Evolutionary conservation across 1,284 basidiomycete genomes (phyloP).

Genomic region (Austropuccinia psidii): DNA sequence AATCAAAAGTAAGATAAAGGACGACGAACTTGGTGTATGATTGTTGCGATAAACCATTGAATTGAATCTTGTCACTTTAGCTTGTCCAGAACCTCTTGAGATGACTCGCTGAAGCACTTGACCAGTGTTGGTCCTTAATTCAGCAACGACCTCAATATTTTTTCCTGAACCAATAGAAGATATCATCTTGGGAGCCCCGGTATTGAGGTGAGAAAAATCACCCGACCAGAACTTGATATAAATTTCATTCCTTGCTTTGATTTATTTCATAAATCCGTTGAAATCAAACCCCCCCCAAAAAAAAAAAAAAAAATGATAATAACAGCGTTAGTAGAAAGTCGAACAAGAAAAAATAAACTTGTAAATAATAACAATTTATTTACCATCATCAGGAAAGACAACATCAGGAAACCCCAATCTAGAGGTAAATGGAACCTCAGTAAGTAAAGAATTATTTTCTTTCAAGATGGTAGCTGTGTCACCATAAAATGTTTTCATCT

Average conservation of each 20-base stretch:
- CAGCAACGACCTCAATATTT: conserved; percentile 82
- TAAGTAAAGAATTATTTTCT: conserved; percentile 79
- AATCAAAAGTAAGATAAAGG: neutral
- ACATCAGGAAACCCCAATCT: conserved; percentile 96
- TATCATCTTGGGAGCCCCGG: conserved; percentile 36
- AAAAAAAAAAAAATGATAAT: neutral
- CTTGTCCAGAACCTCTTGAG: conserved; percentile 76
- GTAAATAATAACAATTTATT: conserved; percentile 54
- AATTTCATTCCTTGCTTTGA: conserved; percentile 35
- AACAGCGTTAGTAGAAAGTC: conserved; percentile 48
- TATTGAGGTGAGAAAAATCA: conserved; percentile 30
- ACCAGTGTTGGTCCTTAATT: conserved; percentile 73
- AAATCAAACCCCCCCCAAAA: neutral
- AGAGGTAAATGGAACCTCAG: conserved; percentile 69
- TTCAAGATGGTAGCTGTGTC: conserved; percentile 64
- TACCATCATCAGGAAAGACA: conserved; percentile 89
- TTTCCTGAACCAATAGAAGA: conserved; percentile 36
- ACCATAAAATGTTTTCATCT: conserved; percentile 59
- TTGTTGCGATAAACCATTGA: conserved; percentile 75
- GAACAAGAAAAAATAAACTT: conserved; percentile 50
- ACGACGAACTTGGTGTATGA: conserved; percentile 40
- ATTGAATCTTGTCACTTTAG: conserved; percentile 67
- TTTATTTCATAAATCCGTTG: too few species aligned
- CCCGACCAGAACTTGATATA: conserved; percentile 38
- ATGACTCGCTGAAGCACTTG: conserved; percentile 65